A percentile compares a stretch with the other conserved stretches of the same genome.
Conservation (phyloP, 495 filamentous ascomycete species). For the Massariosphaeria phaeospora region DNA sequence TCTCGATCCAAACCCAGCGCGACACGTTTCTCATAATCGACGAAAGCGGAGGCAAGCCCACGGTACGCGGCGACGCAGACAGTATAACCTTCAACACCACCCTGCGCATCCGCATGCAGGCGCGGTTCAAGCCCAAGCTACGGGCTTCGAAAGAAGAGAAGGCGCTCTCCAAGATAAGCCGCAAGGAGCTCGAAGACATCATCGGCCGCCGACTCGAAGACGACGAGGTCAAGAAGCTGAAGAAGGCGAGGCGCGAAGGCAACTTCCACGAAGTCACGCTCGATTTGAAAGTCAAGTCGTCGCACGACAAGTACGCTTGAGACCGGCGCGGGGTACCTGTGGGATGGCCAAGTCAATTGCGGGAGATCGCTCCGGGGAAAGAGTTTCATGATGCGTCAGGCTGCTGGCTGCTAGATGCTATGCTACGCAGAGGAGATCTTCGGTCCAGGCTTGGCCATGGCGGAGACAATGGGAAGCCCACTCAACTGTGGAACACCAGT, state of each 20-base stretch:
- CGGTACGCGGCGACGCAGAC: slow-evolving; percentile 68
- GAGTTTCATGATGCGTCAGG: no score
- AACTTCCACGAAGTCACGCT: slow-evolving; percentile 86
- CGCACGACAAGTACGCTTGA: slow-evolving; percentile 86
- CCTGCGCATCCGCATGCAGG: slow-evolving; percentile 86
- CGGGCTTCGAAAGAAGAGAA: slow-evolving; percentile 74
- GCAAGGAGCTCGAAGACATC: slow-evolving; percentile 78
- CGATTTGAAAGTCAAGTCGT: slow-evolving; percentile 86
- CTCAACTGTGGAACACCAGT: no score
- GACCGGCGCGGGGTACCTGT: no score
- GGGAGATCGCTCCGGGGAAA: no score
- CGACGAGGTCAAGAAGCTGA: slow-evolving; percentile 76
- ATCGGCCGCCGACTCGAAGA: slow-evolving; percentile 74
- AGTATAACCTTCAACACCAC: slow-evolving; percentile 68
- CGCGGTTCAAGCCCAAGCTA: slow-evolving; percentile 79
- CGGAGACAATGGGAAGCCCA: no score
- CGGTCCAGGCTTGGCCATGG: no score
- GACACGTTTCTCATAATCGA: slow-evolving; percentile 40
- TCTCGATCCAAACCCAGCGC: slow-evolving; percentile 36
- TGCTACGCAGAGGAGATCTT: no score
- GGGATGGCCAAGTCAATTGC: no score
- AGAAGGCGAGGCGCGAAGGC: slow-evolving; percentile 77
- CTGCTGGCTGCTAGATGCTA: no score
- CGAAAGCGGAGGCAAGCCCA: slow-evolving; percentile 30
- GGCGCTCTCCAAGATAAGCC: slow-evolving; percentile 74